These are phyloP conservation scores for Podila clonocystis DNA, from an alignment of 192 early-diverging fungal species.

Conservation along the genomic window DNA sequence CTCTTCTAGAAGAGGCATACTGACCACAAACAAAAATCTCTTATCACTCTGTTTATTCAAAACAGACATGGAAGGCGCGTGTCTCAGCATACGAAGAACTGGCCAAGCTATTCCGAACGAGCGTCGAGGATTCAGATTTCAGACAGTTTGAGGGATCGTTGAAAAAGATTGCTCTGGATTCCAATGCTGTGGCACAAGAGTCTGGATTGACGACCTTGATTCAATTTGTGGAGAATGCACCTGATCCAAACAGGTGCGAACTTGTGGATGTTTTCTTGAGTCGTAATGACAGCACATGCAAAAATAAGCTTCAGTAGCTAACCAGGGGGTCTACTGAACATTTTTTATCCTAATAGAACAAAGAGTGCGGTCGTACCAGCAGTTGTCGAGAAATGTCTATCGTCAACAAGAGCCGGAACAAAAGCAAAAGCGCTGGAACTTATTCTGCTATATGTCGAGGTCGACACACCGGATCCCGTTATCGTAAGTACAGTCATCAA, in stretches of 20 bases:
- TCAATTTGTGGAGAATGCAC: slow-evolving; percentile 84
- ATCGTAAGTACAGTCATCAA: slow-evolving; percentile 65
- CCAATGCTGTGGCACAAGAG: slow-evolving; percentile 93
- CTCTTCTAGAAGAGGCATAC: no score
- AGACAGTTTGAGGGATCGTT: slow-evolving; percentile 74
- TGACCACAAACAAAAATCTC: neutral
- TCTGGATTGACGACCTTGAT: slow-evolving; percentile 79
- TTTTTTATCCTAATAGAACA: slow-evolving; percentile 53
- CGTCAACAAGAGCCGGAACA: slow-evolving; percentile 83
- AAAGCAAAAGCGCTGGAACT: slow-evolving; percentile 82
- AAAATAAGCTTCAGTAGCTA: neutral
- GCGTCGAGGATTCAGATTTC: slow-evolving; percentile 76
- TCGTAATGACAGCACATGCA: neutral
- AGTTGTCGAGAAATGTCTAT: slow-evolving; percentile 88
- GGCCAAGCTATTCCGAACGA: slow-evolving; percentile 70
- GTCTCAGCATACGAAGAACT: slow-evolving; percentile 86
- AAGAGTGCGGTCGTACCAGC: slow-evolving; percentile 77
- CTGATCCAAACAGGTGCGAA: slow-evolving; percentile 72
- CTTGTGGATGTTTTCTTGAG: no score
- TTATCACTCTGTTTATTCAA: no score
- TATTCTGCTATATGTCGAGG: slow-evolving; percentile 88
- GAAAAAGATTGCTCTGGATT: slow-evolving; percentile 85
- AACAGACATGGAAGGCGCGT: slow-evolving; percentile 95
- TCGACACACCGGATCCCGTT: slow-evolving; percentile 85
- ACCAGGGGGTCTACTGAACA: neutral